Conservation (phyloP, 371 early-diverging fungal species). For the Mycotypha africana region DNA sequence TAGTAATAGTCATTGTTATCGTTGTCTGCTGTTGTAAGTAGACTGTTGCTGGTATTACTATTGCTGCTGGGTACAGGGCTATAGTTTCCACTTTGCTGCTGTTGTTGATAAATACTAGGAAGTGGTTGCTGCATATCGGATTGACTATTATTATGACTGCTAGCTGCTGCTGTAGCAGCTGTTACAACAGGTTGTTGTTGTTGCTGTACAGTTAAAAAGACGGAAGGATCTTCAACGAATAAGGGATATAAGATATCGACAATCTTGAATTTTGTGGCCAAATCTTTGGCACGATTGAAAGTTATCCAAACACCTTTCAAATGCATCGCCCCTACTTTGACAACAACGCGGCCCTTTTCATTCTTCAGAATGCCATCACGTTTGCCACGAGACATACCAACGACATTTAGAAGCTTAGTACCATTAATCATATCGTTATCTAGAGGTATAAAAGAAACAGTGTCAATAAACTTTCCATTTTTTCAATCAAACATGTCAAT, state of each 20-base stretch:
- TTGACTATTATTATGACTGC: constrained; percentile 11
- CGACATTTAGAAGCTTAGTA: constrained; percentile 82
- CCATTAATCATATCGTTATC: too few relatives aligned
- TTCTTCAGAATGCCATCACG: too few relatives aligned
- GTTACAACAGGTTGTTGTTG: constrained; percentile 3
- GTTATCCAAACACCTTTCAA: too few relatives aligned
- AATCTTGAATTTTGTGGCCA: constrained; percentile 61
- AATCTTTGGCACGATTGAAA: constrained; percentile 55
- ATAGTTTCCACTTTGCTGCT: constrained; percentile 21
- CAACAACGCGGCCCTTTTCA: too few relatives aligned
- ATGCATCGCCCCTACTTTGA: too few relatives aligned
- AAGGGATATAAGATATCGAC: constrained; percentile 60
- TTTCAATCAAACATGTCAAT: too few relatives aligned
- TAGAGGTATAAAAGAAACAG: too few relatives aligned
- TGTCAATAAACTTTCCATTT: too few relatives aligned
- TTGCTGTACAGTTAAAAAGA: constrained; percentile 15
- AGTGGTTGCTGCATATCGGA: constrained; percentile 12
- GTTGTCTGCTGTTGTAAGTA: too few relatives aligned
- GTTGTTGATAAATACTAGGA: constrained; percentile 16
- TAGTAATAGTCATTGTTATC: not conserved
- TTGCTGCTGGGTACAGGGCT: constrained; percentile 24
- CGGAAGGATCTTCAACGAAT: constrained; percentile 59
- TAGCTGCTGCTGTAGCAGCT: not conserved
- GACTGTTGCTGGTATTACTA: constrained; percentile 1
- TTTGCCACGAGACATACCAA: constrained; percentile 85